phyloP scores from a whole-genome alignment of 1,139 yeast genomes.

The Candida glucosophila region DNA sequence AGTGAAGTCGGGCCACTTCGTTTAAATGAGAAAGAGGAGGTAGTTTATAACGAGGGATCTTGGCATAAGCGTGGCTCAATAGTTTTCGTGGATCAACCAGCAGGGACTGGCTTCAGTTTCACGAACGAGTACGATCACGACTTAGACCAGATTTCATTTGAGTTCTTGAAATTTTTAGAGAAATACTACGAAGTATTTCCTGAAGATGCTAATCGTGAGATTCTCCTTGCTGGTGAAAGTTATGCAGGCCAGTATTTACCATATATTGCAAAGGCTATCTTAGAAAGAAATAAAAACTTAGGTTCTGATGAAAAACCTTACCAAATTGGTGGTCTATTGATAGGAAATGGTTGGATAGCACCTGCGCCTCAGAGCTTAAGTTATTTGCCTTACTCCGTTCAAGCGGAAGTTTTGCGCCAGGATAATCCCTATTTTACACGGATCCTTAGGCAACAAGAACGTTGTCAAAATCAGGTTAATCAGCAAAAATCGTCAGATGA shows the following conservation, averaged over 20 bases:
- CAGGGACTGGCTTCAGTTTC: constrained; percentile 85
- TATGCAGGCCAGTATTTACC: constrained; percentile 98
- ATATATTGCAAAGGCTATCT: constrained; percentile 61
- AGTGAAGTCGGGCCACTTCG: constrained; percentile 91
- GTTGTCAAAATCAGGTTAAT: constrained; percentile 50
- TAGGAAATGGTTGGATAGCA: constrained; percentile 97
- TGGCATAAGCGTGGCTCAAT: constrained; percentile 81
- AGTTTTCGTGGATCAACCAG: constrained; percentile 88
- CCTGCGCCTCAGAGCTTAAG: constrained; percentile 80
- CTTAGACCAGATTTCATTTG: constrained; percentile 47
- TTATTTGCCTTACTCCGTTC: constrained; percentile 63
- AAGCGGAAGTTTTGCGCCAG: constrained; percentile 45
- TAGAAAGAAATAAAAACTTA: constrained; percentile 34
- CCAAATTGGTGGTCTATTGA: constrained; percentile 58
- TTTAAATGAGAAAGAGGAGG: constrained; percentile 36
- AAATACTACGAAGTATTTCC: constrained; percentile 70
- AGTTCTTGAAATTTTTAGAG: constrained; percentile 58
- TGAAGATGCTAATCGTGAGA: constrained; percentile 52
- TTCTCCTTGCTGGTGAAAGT: constrained; percentile 87
- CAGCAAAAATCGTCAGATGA: constrained; percentile 17
- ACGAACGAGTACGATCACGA: constrained; percentile 46
- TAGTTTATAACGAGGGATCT: constrained; percentile 58
- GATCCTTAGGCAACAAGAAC: constrained; percentile 45
- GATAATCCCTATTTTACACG: constrained; percentile 28
- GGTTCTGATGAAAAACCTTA: constrained; percentile 14